A percentile compares a stretch with the other conserved stretches of the same genome.
Conservation (phyloP, 108 stramenopile genomes). For the Cyclostephanos tholiformis region DNA sequence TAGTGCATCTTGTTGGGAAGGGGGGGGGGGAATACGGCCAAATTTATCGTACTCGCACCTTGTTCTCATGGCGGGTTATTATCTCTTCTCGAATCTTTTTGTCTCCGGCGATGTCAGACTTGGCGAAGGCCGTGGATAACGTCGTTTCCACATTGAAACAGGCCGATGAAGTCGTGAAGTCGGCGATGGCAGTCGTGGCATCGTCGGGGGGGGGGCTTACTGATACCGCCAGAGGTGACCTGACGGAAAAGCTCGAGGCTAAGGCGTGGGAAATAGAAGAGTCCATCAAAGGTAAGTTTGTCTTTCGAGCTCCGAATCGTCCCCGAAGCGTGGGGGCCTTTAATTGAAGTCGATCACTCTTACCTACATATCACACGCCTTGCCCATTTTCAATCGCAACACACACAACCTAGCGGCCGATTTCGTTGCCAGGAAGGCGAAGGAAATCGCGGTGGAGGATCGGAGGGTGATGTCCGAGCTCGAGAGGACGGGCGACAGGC, state of each 20-base stretch:
- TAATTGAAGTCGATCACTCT: neutral
- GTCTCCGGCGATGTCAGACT: neutral
- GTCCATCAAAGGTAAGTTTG: slow-evolving; percentile 2
- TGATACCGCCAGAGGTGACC: slow-evolving; percentile 1
- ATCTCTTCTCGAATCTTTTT: neutral
- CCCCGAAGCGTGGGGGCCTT: too few relatives aligned
- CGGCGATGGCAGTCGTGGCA: slow-evolving; percentile 3
- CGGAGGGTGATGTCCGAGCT: slow-evolving; percentile 2
- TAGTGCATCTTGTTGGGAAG: too few relatives aligned
- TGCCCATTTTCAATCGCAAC: neutral
- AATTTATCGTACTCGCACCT: too few relatives aligned
- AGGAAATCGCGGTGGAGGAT: slow-evolving; percentile 14
- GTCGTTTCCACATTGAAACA: slow-evolving; percentile 17
- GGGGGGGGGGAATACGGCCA: too few relatives aligned
- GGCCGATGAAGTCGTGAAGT: slow-evolving; percentile 20
- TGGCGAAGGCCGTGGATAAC: slow-evolving; percentile 17
- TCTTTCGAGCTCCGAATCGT: neutral
- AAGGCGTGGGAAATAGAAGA: slow-evolving; percentile 16
- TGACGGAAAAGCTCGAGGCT: slow-evolving; percentile 14
- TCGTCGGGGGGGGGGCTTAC: slow-evolving; percentile 17
- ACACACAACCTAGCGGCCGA: neutral
- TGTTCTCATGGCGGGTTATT: too few relatives aligned
- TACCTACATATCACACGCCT: neutral
- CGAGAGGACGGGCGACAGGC: slow-evolving; percentile 13
- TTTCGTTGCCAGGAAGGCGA: slow-evolving; percentile 12